Evolutionary conservation across 306 rosid species (phyloP).

Genomic region (Cucumis hystrix): DNA sequence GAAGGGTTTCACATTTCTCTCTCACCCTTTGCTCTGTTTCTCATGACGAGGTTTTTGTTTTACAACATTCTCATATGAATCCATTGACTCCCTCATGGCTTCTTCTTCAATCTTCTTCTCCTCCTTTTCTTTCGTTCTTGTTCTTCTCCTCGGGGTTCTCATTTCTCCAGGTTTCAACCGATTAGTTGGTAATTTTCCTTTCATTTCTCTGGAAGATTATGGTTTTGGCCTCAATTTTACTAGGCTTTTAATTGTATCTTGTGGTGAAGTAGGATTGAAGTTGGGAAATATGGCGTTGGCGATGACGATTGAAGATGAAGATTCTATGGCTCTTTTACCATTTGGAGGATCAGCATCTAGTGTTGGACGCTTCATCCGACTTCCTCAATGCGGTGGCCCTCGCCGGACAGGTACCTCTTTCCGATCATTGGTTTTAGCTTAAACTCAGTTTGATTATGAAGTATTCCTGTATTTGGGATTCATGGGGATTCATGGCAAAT

Average conservation of each 20-base stretch:
- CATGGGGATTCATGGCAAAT: not conserved
- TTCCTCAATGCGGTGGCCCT: not conserved
- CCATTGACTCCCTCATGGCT: not conserved
- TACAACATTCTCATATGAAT: not conserved
- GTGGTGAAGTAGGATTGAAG: not conserved
- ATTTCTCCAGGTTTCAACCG: not conserved
- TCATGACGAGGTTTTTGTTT: not conserved
- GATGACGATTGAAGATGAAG: not conserved
- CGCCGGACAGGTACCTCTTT: not conserved
- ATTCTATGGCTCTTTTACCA: not conserved
- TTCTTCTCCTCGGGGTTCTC: not conserved
- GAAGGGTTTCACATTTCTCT: not conserved
- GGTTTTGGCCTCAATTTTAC: not conserved
- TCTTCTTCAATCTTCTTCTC: not conserved
- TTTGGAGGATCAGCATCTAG: not conserved
- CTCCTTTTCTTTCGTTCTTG: not conserved
- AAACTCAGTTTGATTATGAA: not conserved
- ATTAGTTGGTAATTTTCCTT: too few species aligned
- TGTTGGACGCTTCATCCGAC: not conserved
- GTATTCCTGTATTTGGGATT: not conserved
- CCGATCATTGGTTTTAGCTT: not conserved
- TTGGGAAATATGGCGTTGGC: not conserved
- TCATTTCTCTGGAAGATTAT: too few species aligned
- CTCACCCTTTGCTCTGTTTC: not conserved
- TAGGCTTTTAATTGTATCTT: not conserved